Evolutionary conservation across 2,329 filamentous ascomycete genomes (phyloP), one percentile per base, ranked within the genome.

Genomic region (Conoideocrella luteorostrata): DNA sequence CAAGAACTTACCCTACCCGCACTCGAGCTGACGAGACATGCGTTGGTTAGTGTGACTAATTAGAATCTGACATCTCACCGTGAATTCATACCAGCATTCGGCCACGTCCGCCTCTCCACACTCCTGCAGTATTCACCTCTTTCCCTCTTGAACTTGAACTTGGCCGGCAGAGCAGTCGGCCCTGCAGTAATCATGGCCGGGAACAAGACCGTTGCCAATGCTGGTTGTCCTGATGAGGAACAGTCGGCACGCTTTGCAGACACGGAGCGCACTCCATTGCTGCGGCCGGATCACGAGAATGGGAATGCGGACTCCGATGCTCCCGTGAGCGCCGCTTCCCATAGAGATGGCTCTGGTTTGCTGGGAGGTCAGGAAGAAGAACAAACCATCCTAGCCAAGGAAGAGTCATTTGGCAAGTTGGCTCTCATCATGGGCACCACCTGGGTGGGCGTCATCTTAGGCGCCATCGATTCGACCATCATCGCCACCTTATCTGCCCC

Each of bases 401-500:
- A 77, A 43, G 58, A 76, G 17, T 71, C 71, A 2, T 66, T 69
- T 2, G 54, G 65, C 11, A 71, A 68, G 45, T 65, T 82, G 10
- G 66, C 65, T 45, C 58, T 80, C 41, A 80, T 77, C 46, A 68
- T 84, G 35, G 70, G 68, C 46, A 71, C 72, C 2, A 65, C 74
- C 21, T 83, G 72, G 60, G 57, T 82, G 2, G 80, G 80, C 48
- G 79, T 82, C 15, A 81, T 83, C 56, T 63, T 83, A 1, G 79
- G 78, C 24, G 78, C 80, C 29, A 67, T 82, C 30, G 88, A 95
- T 64, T 78, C 78, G 2, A 93, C 87, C 38, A 84, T 95, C 50
- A 87, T 95, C 52, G 88, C 89, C 7, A 95, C 89, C 0, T 75
- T 95, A 1, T 84, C 86, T 0, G 86, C 79, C 0, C 87, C 89